Evolutionary conservation across 305 asterid genomes (phyloP).

Genomic region (Fraxinus nigra): DNA sequence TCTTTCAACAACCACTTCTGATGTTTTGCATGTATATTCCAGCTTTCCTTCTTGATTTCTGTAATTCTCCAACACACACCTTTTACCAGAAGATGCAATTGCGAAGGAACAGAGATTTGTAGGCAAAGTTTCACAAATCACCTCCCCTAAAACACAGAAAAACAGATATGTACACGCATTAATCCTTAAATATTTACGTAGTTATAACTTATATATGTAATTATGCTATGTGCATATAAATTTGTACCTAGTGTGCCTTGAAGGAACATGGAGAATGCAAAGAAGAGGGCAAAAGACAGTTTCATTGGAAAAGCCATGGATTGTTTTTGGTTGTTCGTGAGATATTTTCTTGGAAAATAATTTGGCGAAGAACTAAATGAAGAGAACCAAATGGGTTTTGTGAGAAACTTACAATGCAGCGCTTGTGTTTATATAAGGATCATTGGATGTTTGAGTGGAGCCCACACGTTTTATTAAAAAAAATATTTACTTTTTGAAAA

Average conservation of each 20-base stretch:
- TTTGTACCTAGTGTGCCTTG: constrained; percentile 56
- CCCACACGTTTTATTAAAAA: neutral
- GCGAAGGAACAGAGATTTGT: constrained; percentile 53
- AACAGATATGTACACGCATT: neutral
- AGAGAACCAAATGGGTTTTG: neutral
- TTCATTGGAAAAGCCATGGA: neutral
- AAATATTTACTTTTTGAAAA: neutral
- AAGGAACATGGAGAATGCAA: constrained; percentile 56
- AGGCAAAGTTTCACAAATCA: constrained; percentile 70
- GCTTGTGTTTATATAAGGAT: neutral
- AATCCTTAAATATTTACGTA: neutral
- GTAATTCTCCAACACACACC: constrained; percentile 1
- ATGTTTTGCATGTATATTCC: constrained; percentile 30
- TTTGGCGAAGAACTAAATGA: neutral
- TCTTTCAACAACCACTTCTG: constrained; percentile 62
- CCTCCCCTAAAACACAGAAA: constrained; percentile 37
- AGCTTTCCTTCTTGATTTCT: neutral
- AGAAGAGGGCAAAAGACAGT: constrained; percentile 32
- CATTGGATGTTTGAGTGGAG: neutral
- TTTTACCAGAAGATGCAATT: constrained; percentile 51
- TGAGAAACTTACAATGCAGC: neutral
- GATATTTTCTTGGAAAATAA: neutral
- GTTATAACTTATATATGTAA: neutral
- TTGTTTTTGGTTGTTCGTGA: neutral
- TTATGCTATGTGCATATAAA: neutral